These are phyloP conservation scores for Colletotrichum sp. DNA, from an alignment of 2,329 filamentous ascomycete genomes.

Conservation along the genomic window DNA sequence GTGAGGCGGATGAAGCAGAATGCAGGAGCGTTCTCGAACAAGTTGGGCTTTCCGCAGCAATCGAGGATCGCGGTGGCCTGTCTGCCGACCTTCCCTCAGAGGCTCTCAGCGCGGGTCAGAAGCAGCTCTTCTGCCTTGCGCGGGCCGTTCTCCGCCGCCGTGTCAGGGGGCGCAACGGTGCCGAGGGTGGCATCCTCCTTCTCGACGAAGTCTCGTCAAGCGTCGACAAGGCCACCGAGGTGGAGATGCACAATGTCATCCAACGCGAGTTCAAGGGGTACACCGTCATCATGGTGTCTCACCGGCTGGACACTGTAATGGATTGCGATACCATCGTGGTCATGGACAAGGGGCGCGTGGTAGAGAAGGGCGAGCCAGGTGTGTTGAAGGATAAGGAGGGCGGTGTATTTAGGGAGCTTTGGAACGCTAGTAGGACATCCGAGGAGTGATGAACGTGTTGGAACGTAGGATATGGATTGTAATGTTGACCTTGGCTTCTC, in stretches of 20 bases:
- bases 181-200: conserved; percentile 29
- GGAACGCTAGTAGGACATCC: not conserved
- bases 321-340: conserved; percentile 50
- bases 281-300: conserved; percentile 53
- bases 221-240: conserved; percentile 37
- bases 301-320: conserved; percentile 48
- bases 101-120: conserved; percentile 62
- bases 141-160: conserved; percentile 56
- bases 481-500: not conserved
- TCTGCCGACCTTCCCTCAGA: conserved; percentile 46
- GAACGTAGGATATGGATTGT: not conserved
- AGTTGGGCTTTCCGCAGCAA: conserved; percentile 36
- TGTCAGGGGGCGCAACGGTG: conserved; percentile 25
- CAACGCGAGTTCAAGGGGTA: conserved; percentile 32
- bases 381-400: not conserved
- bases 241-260: conserved; percentile 34
- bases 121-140: conserved; percentile 68
- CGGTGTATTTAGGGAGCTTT: conserved; percentile 1
- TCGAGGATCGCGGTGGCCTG: conserved; percentile 38
- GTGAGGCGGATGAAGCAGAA: conserved; percentile 31
- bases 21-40: conserved; percentile 39
- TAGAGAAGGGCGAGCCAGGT: conserved; percentile 31
- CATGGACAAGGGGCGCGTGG: conserved; percentile 45
- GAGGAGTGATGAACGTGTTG: not conserved
- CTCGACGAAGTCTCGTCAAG: conserved; percentile 38